Conservation (phyloP, 768 basidiomycete genomes). For the Hygrophoropsis aurantiaca region DNA sequence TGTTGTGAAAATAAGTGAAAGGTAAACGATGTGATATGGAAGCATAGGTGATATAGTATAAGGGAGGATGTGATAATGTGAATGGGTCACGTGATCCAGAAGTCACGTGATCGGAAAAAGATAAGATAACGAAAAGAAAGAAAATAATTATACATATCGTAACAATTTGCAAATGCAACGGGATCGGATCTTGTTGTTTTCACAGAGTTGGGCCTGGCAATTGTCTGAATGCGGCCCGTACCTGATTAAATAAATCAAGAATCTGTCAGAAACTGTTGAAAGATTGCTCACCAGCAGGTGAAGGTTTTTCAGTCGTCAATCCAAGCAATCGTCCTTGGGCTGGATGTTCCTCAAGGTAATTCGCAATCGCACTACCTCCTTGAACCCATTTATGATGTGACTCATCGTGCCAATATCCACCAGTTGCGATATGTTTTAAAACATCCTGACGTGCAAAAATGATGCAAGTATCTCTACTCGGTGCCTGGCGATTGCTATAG, state of each 20-base stretch:
- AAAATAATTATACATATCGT: too few species aligned
- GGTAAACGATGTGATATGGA: too few species aligned
- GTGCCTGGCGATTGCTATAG: slow-evolving; percentile 31
- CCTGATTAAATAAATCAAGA: too few species aligned
- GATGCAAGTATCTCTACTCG: slow-evolving; percentile 19
- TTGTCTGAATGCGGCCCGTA: too few species aligned
- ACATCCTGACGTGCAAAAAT: slow-evolving; percentile 8
- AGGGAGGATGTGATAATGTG: too few species aligned
- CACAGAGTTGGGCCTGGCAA: neutral
- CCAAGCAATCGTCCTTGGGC: slow-evolving; percentile 4
- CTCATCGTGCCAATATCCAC: slow-evolving; percentile 12
- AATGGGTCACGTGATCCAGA: too few species aligned
- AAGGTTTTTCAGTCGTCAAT: neutral
- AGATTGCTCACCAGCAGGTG: neutral
- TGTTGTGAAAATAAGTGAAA: too few species aligned
- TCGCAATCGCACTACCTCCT: neutral
- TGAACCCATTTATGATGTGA: slow-evolving; percentile 3
- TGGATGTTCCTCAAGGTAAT: slow-evolving; percentile 2
- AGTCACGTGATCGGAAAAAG: too few species aligned
- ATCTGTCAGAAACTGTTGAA: too few species aligned
- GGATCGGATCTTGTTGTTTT: neutral
- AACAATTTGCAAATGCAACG: too few species aligned
- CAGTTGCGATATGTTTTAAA: slow-evolving; percentile 13
- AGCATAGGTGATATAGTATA: too few species aligned
- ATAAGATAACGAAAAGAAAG: too few species aligned